Percentiles rank a stretch among this genome's conserved stretches.
phyloP scores from a whole-genome alignment of 225 moss, liverwort and hornwort species.

The Bryoerythrophyllum caledonicum region DNA sequence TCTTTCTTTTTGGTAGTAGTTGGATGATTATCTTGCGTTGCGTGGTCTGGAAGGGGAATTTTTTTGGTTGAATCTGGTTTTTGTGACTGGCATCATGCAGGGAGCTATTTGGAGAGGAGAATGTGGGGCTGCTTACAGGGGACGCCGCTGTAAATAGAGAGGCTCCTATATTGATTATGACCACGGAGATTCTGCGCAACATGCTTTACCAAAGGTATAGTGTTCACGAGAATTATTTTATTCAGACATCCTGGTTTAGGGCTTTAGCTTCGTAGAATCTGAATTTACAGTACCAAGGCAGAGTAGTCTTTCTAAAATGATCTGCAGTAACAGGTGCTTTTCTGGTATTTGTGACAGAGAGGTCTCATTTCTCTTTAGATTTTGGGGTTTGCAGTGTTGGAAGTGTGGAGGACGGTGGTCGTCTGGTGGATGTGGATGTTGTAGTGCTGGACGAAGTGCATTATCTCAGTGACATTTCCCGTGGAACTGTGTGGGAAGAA shows the following conservation, averaged over 20 bases:
- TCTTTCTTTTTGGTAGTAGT: not conserved
- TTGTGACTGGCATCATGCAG: constrained; percentile 31
- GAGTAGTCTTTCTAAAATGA: not conserved
- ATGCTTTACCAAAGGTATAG: constrained; percentile 84
- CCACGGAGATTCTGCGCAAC: constrained; percentile 87
- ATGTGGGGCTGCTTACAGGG: constrained; percentile 90
- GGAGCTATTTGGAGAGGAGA: constrained; percentile 78
- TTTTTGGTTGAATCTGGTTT: constrained; percentile 4
- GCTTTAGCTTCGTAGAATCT: constrained; percentile 25
- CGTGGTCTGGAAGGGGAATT: not conserved
- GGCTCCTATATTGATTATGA: constrained; percentile 92
- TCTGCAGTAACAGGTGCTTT: not conserved
- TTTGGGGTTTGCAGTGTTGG: constrained; percentile 54
- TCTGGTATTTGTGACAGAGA: constrained; percentile 15
- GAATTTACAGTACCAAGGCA: not conserved
- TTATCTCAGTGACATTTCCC: constrained; percentile 93
- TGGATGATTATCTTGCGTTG: constrained; percentile 1
- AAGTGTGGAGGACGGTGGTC: constrained; percentile 67
- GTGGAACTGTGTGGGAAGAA: constrained; percentile 99
- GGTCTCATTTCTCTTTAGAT: constrained; percentile 5
- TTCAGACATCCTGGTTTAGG: constrained; percentile 18
- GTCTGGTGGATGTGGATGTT: constrained; percentile 77
- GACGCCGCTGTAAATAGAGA: constrained; percentile 93
- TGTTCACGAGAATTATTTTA: not conserved
- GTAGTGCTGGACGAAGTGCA: constrained; percentile 96